Base-by-base conservation (phyloP, 2,329 filamentous ascomycete species). In the Sporothrix euskadiensis region DNA sequence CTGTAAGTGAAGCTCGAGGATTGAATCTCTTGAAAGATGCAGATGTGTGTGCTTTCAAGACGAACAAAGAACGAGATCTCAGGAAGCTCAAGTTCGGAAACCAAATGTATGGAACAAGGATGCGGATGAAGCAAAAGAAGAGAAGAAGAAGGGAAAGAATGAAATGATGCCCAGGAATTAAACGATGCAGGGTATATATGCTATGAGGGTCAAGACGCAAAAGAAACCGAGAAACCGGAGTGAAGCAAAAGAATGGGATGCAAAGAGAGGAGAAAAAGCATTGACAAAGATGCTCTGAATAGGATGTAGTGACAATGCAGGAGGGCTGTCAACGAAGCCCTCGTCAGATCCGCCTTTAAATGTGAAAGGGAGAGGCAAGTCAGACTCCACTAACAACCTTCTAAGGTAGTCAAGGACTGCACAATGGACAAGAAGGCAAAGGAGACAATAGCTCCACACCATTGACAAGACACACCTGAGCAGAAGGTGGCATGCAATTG, bases 391-490 rank as follows among this genome's bases (percentile, higher is more conserved):
- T 5, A 30, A 9, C 39, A 66, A 66, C 10, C 61, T 30, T 30
- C 4, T 10, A 66, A 66, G 8, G 61, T 3, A 16, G 10, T 35
- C n/a, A 12, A 10, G 32, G 35, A 7, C 39, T 26, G 39, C 22
- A 30, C 22, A 30, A 30, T 47, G 39, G 12, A 12, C 14, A 7
- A 19, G 39, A 39, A 44, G 30, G 22, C n/a, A 30, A n/a, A 44
- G n/a, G 14, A 9, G 12, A 66, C 39, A 66, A 66, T 66, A 47
- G 61, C 39, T 30, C 41, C 44, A 22, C 12, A 66, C 39, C 61
- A 47, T 30, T 47, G 61, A 66, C 61, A 66, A 66, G 61, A 66
- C 22, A 66, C 22, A 19, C 9, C 30, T 66, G 61, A 66, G 12
- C 5, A 66, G 61, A 12, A 9, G 19, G n/a, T 66, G 61, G 30